These are phyloP conservation scores for Fusarium anguioides DNA, from an alignment of 2,329 filamentous ascomycete species.

Conservation along the genomic window DNA sequence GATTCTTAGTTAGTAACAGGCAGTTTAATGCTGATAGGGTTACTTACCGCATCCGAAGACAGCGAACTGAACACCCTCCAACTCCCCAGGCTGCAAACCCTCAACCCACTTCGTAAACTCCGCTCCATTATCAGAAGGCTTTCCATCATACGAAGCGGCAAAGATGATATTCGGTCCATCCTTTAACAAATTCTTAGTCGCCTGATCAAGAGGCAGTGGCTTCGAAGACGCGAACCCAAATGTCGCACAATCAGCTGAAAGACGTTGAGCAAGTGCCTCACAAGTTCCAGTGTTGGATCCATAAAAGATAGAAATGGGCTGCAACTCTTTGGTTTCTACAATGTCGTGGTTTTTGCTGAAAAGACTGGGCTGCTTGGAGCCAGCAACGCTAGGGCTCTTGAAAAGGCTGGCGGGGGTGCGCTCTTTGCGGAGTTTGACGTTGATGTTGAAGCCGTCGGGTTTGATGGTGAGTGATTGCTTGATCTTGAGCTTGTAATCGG, in stretches of 20 bases:
- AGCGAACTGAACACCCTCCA: constrained; percentile 1
- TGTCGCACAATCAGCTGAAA: constrained; percentile 6
- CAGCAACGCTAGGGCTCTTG: background rate
- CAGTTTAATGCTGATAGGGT: constrained; percentile 43
- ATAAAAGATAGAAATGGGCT: constrained; percentile 6
- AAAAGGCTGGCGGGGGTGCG: background rate
- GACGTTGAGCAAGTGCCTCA: background rate
- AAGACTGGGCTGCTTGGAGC: background rate
- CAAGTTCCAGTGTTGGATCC: constrained; percentile 5
- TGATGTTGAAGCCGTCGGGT: background rate
- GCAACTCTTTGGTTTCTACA: background rate
- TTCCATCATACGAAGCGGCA: background rate
- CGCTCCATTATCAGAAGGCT: background rate
- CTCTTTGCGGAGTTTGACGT: constrained; percentile 1
- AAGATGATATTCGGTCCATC: constrained; percentile 1
- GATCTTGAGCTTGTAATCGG: constrained; percentile 10
- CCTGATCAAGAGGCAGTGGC: constrained; percentile 1
- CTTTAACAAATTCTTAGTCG: background rate
- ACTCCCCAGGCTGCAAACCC: background rate
- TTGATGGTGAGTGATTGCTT: constrained; percentile 7
- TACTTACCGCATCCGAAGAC: constrained; percentile 16
- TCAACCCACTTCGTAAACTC: constrained; percentile 10
- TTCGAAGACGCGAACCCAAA: background rate
- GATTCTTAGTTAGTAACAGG: background rate
- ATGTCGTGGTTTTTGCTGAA: background rate